Evolutionary conservation across 2,329 filamentous ascomycete genomes (phyloP).

Genomic region (Ceratocystis harringtonii): DNA sequence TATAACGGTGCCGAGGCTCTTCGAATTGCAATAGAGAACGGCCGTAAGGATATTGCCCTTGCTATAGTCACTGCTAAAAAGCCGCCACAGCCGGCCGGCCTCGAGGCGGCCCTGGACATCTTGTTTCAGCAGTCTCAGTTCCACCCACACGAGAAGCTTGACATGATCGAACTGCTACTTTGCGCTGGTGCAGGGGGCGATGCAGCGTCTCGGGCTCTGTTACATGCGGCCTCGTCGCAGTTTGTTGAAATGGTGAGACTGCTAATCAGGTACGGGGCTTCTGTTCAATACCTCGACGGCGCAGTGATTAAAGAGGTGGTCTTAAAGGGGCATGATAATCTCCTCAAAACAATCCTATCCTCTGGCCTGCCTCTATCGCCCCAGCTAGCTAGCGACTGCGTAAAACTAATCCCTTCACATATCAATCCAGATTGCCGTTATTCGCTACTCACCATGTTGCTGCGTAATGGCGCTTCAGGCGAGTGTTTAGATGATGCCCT

Average conservation of each 20-base stretch:
- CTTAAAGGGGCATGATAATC: constrained; percentile 30
- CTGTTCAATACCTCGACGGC: constrained; percentile 39
- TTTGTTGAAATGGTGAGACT: constrained; percentile 41
- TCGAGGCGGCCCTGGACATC: constrained; percentile 37
- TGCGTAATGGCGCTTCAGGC: constrained; percentile 38
- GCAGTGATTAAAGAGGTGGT: constrained; percentile 36
- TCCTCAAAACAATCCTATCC: constrained; percentile 34
- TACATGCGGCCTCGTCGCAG: constrained; percentile 35
- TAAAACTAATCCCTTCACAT: constrained; percentile 34
- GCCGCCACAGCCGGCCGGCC: constrained; percentile 33
- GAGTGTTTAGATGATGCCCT: constrained; percentile 34
- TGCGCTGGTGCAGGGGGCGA: constrained; percentile 43
- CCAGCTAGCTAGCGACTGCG: constrained; percentile 34
- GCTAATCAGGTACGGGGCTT: constrained; percentile 39
- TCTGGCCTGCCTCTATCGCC: constrained; percentile 31
- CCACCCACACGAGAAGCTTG: constrained; percentile 34
- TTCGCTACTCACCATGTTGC: constrained; percentile 30
- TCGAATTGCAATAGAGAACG: constrained; percentile 33
- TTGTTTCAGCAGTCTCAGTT: constrained; percentile 34
- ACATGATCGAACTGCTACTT: constrained; percentile 40
- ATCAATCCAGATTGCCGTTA: constrained; percentile 32
- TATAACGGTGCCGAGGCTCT: constrained; percentile 38
- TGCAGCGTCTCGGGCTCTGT: constrained; percentile 32
- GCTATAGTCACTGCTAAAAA: constrained; percentile 39
- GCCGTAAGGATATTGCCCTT: constrained; percentile 39